Percentiles rank a stretch among this genome's conserved stretches.
Evolutionary conservation across 306 rosid species (phyloP).

Genomic region (Vicia faba): DNA sequence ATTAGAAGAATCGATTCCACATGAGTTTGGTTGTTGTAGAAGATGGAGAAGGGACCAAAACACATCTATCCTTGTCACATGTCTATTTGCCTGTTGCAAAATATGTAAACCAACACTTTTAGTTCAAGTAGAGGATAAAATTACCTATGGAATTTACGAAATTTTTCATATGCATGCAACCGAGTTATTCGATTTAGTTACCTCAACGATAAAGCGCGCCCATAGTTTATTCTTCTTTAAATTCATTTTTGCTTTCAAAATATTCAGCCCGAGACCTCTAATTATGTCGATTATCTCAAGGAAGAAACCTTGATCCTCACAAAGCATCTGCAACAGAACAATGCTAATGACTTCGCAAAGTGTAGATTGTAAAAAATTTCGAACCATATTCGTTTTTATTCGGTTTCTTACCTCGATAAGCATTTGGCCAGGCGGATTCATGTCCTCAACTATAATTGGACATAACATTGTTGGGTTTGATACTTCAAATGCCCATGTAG

Average conservation of each 20-base stretch:
- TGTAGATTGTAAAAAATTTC: conserved; percentile 1
- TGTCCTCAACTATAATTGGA: conserved; percentile 87
- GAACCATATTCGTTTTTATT: background rate
- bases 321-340: conserved; percentile 65
- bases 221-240: conserved; percentile 64
- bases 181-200: conserved; percentile 34
- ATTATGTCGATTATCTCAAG: conserved; percentile 77
- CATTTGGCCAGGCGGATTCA: conserved; percentile 75
- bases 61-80: conserved; percentile 69
- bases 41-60: conserved; percentile 73
- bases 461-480: conserved; percentile 66
- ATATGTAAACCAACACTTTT: too few relatives aligned
- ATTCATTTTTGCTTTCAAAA: conserved; percentile 82
- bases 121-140: too few relatives aligned
- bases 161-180: too few relatives aligned
- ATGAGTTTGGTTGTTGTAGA: conserved; percentile 51
- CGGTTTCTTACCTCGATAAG: conserved; percentile 71
- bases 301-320: conserved; percentile 72
- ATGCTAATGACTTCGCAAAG: conserved; percentile 7
- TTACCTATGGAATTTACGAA: too few relatives aligned
- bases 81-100: conserved; percentile 54
- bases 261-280: conserved; percentile 66
- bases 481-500: conserved; percentile 82
- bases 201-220: conserved; percentile 83
- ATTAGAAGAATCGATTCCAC: conserved; percentile 45